Evolutionary conservation across 441 rosid species (phyloP), one percentile per base, ranked within the genome.

Genomic region (Populus hybrid): DNA sequence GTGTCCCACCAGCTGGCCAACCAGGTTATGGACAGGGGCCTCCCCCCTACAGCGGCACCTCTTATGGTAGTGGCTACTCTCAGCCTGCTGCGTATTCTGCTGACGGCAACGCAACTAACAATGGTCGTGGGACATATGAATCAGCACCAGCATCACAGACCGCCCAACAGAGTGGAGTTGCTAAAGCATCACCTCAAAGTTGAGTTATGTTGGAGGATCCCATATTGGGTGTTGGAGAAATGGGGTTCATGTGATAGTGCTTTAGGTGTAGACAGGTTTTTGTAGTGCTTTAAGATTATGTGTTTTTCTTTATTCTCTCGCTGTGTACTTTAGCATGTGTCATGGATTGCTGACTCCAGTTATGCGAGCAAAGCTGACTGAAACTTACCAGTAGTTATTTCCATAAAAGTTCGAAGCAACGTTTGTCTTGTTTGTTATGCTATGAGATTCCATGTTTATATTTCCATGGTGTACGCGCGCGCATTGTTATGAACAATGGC

Each of bases 151-250:
- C 89, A 76, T 14, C 92, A 8, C 92, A 90, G 81, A 76, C 90
- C 54, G 88, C 74, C 72, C 93, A 88, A 79, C 94, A 83, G 67
- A 79, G 89, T 77, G 97, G 87, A 61, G 94, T 83, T 28, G 81
- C 93, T 3, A 91, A 92, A 75, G 81, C 93, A 16, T 95, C 99
- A 0, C 99, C 97, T 0, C 84, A 85, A 67, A 86, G 90, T 81
- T 93, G 80, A 87, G 20, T 68, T 16, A 50, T 50, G 57, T 50
- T 50, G 57, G 20, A 50, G n/a, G 57, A 50, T 46, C 57, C 57
- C 57, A 14, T 46, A 12, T 74, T 38, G 36, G 75, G n/a, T 54
- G 34, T 72, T 64, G 26, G 59, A 69, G 21, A 67, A 69, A 14
- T 14, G 2, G 57, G 57, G 57, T 50, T 50, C 20, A 50, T 50